Evolutionary conservation across 1,284 basidiomycete genomes (phyloP).

Genomic region (Sutorius eximius): DNA sequence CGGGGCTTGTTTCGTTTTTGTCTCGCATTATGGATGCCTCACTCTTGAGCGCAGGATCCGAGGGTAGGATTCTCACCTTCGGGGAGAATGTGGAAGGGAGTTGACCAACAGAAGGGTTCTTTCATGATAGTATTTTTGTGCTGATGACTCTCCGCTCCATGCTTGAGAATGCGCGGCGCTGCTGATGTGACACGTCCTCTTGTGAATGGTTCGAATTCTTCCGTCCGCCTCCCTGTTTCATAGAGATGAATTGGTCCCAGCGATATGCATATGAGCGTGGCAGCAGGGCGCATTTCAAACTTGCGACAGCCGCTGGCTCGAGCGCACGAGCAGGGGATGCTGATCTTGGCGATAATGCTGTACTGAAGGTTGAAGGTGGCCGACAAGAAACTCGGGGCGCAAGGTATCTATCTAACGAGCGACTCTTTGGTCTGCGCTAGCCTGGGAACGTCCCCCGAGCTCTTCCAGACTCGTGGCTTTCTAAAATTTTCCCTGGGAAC

Average conservation of each 20-base stretch:
- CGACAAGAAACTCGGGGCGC: neutral
- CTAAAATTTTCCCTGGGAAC: slow-evolving; percentile 21
- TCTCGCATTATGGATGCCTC: neutral
- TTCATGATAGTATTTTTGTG: slow-evolving; percentile 13
- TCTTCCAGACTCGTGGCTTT: neutral
- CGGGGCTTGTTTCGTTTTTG: neutral
- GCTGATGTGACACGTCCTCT: slow-evolving; percentile 11
- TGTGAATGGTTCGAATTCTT: slow-evolving; percentile 15
- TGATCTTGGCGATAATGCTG: slow-evolving; percentile 3
- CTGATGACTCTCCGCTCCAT: slow-evolving; percentile 4
- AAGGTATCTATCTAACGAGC: neutral
- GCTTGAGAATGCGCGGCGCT: slow-evolving; percentile 9
- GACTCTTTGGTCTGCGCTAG: neutral
- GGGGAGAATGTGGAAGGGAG: neutral
- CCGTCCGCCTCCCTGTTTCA: slow-evolving; percentile 22
- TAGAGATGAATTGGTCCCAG: slow-evolving; percentile 22
- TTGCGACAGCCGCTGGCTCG: slow-evolving; percentile 1
- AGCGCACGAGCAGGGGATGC: neutral
- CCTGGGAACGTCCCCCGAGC: slow-evolving; percentile 1
- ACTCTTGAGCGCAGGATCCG: neutral
- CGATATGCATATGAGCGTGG: slow-evolving; percentile 9
- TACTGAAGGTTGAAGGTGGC: neutral
- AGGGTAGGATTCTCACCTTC: slow-evolving; percentile 10
- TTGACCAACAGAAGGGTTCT: neutral
- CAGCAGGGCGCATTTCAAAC: slow-evolving; percentile 13